Evolutionary conservation across 2,329 filamentous ascomycete species (phyloP), one percentile per base, ranked within the genome.

Genomic region (Arthroderma sp.): DNA sequence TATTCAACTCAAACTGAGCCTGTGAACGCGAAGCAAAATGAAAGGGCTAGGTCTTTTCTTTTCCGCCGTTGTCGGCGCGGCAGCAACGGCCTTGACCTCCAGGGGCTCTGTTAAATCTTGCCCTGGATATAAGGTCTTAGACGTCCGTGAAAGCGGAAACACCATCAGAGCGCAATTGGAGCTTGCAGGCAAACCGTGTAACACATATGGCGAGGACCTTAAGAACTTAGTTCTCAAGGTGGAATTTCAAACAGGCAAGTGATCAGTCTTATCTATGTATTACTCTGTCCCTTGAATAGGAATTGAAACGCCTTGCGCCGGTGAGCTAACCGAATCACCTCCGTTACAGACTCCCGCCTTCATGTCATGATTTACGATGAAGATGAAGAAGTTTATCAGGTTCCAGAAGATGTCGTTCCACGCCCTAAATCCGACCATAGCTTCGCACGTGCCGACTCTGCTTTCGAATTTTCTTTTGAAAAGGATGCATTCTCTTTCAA

Each of bases 361-460:
- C 80, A 83, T 52, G 75, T 84, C 57, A 72, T 80, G 54, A 82
- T 84, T 44, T 74, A 77, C 51, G 81, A 85, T 59, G 69, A 71
- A 2, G 73, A 62, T 5, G 70, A 77, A 49, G 70, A 75, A 29
- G 77, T 79, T 34, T 85, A 81, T 55, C 80, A 85, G 56, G 71
- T 85, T 1, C 81, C 81, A 10, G 75, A 80, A 32, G 70, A 70
- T 1, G 73, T 83, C 11, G 68, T 85, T 32, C 70, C 78, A 1
- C 73, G 79, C 0, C 78, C 78, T 2, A 50, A 64, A 10, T 51
- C 58, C 11, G 52, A 59, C 4, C 54, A 54, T 1, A 48, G 49
- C 1, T 54, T 58, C 4, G 55, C 61, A 7, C 27, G 10, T 3
- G 52, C 52, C 10, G 56, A 58, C 2, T 66, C 68, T 15, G 68